Percentiles rank a stretch among this genome's conserved stretches.
These are phyloP conservation scores for Kodamaea kaohsiungensis DNA, from an alignment of 805 yeast species.

Conservation along the genomic window DNA sequence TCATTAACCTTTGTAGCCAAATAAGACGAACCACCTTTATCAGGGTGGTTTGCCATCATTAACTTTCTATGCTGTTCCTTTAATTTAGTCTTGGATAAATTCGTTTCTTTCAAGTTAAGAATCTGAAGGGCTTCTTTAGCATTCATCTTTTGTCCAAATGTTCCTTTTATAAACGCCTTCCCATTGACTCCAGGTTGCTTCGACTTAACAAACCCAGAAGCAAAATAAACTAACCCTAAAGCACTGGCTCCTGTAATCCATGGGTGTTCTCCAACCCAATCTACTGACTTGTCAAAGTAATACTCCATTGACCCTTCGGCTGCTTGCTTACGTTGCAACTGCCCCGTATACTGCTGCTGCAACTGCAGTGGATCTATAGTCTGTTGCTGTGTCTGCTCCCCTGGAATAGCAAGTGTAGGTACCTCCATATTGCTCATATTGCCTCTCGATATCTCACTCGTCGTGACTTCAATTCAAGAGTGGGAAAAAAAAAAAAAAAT, in stretches of 20 bases:
- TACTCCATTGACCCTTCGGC: slow-evolving; percentile 54
- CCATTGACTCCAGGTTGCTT: slow-evolving; percentile 69
- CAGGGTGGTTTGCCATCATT: slow-evolving; percentile 91
- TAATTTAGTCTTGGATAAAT: slow-evolving; percentile 60
- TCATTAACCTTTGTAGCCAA: slow-evolving; percentile 91
- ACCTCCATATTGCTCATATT: slow-evolving; percentile 46
- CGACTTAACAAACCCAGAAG: slow-evolving; percentile 66
- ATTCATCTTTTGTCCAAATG: slow-evolving; percentile 89
- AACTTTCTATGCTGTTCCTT: slow-evolving; percentile 80
- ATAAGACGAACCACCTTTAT: slow-evolving; percentile 89
- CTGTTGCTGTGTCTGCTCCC: slow-evolving; percentile 37
- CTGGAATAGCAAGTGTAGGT: slow-evolving; percentile 59
- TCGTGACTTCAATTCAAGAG: neutral
- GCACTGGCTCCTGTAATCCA: slow-evolving; percentile 70
- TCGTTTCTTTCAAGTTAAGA: slow-evolving; percentile 70
- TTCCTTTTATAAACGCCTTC: slow-evolving; percentile 76
- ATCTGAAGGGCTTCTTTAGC: slow-evolving; percentile 87
- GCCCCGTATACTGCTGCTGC: slow-evolving; percentile 37
- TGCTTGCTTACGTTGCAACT: slow-evolving; percentile 41
- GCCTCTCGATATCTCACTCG: neutral
- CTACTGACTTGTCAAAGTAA: slow-evolving; percentile 61
- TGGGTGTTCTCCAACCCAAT: slow-evolving; percentile 75
- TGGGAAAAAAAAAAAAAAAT: neutral
- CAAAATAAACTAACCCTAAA: slow-evolving; percentile 60
- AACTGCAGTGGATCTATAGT: slow-evolving; percentile 21